A percentile compares a stretch with the other conserved stretches of the same genome.
Conservation (phyloP, 2,329 filamentous ascomycete genomes). For the Colletotrichum ledebouriae region DNA sequence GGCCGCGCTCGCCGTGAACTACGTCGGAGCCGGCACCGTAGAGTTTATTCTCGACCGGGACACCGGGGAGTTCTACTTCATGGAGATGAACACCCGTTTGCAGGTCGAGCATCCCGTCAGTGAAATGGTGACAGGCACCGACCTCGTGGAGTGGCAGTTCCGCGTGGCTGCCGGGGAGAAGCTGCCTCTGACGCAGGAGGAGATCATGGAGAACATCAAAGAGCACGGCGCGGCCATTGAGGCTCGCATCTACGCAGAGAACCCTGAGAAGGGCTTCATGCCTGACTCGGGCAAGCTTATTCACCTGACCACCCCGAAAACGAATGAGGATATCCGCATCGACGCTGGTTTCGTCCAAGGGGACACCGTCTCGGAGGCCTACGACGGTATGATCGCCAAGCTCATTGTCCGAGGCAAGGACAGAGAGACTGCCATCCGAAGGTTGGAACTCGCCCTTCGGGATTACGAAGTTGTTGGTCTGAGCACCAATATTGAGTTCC, state of each 20-base stretch:
- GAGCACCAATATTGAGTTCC: slow-evolving; percentile 95
- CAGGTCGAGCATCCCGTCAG: slow-evolving; percentile 98
- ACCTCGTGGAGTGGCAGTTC: slow-evolving; percentile 96
- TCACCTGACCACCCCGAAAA: slow-evolving; percentile 81
- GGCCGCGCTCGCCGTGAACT: slow-evolving; percentile 81
- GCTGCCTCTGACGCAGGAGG: slow-evolving; percentile 67
- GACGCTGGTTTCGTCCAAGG: slow-evolving; percentile 94
- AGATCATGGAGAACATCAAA: slow-evolving; percentile 81
- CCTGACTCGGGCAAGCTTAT: slow-evolving; percentile 92
- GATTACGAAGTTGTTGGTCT: slow-evolving; percentile 94
- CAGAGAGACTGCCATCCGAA: slow-evolving; percentile 84
- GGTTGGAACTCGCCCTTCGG: slow-evolving; percentile 82
- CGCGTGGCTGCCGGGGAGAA: slow-evolving; percentile 74
- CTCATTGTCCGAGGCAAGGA: slow-evolving; percentile 89
- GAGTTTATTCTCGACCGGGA: slow-evolving; percentile 92
- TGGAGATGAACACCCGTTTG: slow-evolving; percentile 88
- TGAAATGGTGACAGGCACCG: slow-evolving; percentile 75
- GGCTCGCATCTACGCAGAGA: slow-evolving; percentile 96
- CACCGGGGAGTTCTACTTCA: slow-evolving; percentile 83
- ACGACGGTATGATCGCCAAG: slow-evolving; percentile 99
- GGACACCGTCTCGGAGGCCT: slow-evolving; percentile 92
- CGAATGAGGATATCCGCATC: slow-evolving; percentile 82
- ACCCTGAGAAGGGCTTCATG: slow-evolving; percentile 90
- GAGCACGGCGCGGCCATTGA: slow-evolving; percentile 90
- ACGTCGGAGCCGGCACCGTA: slow-evolving; percentile 90